phyloP scores from a whole-genome alignment of 345 rosid species.

The Linum lewisii region DNA sequence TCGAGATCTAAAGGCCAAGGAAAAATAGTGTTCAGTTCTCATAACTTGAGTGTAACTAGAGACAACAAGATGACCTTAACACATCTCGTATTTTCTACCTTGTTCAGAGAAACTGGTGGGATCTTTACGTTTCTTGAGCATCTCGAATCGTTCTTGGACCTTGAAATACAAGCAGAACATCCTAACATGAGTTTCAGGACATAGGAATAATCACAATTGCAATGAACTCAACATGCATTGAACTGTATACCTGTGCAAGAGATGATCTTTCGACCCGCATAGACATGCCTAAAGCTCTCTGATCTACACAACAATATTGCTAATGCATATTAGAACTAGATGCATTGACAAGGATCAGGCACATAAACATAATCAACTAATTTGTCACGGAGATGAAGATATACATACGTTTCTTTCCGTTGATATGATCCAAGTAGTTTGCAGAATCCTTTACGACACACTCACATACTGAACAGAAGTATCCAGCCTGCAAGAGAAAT shows the following conservation, averaged over 20 bases:
- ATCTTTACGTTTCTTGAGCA: conserved; percentile 65
- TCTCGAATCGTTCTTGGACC: conserved; percentile 90
- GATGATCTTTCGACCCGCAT: conserved; percentile 94
- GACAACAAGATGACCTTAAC: background rate
- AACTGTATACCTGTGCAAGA: conserved; percentile 55
- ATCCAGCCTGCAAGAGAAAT: conserved; percentile 65
- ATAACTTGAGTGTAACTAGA: background rate
- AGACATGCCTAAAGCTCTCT: conserved; percentile 97
- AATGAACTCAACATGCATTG: conserved; percentile 6
- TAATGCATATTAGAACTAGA: conserved; percentile 7
- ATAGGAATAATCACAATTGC: background rate
- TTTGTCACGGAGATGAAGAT: background rate
- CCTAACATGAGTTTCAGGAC: too few species aligned
- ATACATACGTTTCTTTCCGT: conserved; percentile 90
- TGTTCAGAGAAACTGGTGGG: conserved; percentile 91
- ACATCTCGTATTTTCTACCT: conserved; percentile 29
- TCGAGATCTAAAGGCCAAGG: conserved; percentile 51
- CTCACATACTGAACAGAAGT: conserved; percentile 86
- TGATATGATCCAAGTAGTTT: conserved; percentile 96
- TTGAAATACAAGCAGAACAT: conserved; percentile 17
- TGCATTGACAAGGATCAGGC: background rate
- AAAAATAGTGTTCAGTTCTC: background rate
- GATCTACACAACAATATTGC: conserved; percentile 44
- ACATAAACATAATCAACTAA: background rate
- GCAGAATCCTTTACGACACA: conserved; percentile 99